These are phyloP conservation scores for Pleoardoris graminearum DNA, from an alignment of 2,329 filamentous ascomycete genomes.

Conservation along the genomic window DNA sequence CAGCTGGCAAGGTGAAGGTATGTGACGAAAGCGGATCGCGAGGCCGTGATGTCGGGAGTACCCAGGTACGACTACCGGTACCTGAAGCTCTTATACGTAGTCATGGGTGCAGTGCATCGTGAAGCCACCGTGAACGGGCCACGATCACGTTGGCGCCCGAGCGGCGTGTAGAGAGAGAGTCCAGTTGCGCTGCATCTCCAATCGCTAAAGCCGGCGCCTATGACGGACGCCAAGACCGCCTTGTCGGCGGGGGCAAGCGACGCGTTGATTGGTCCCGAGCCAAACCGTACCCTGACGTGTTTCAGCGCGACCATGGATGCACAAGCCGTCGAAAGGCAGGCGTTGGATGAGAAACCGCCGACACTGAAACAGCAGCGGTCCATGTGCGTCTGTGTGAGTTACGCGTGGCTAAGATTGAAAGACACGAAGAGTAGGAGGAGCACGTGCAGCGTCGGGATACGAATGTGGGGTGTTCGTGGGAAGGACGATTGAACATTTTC, in stretches of 20 bases:
- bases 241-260: conserved; percentile 11
- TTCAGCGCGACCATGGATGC: conserved; percentile 16
- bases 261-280: conserved; percentile 30
- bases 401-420: neutral
- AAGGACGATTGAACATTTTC: too few species aligned
- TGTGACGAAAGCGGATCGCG: conserved; percentile 5
- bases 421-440: neutral
- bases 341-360: conserved; percentile 15
- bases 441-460: too few species aligned
- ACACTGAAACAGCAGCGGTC: conserved; percentile 3
- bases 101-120: conserved; percentile 1
- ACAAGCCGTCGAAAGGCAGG: conserved; percentile 13
- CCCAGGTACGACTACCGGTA: neutral
- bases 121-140: neutral
- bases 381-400: conserved; percentile 2
- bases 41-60: neutral
- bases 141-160: conserved; percentile 11
- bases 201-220: conserved; percentile 35
- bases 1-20: conserved; percentile 14
- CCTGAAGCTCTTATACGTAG: conserved; percentile 7
- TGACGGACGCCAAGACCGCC: conserved; percentile 23
- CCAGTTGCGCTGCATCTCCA: conserved; percentile 21
- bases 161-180: conserved; percentile 5
- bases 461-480: too few species aligned
- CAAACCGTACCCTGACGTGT: conserved; percentile 19